Conservation (phyloP, 2,329 filamentous ascomycete species). For the Cytospora piceae region DNA sequence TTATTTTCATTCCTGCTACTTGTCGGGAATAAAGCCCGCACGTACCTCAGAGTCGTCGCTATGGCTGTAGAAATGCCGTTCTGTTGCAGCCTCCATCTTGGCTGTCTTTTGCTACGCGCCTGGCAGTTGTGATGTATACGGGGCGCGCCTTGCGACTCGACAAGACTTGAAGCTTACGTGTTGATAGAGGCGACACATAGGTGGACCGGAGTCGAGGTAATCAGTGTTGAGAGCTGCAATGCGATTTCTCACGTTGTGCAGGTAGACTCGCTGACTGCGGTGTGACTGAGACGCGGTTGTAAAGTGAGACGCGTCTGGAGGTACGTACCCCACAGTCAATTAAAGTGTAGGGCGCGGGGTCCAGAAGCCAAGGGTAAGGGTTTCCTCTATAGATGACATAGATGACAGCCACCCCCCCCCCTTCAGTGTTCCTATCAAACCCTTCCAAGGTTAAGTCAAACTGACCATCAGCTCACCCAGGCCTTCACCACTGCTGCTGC, state of each 20-base stretch:
- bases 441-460: too few species aligned
- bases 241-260: not conserved
- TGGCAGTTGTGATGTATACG: not conserved
- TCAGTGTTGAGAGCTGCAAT: not conserved
- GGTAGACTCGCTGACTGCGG: not conserved
- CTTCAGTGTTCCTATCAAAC: too few species aligned
- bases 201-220: not conserved
- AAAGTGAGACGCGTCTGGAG: not conserved
- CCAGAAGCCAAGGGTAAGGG: not conserved
- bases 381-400: not conserved
- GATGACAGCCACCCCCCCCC: too few species aligned
- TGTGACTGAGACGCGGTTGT: not conserved
- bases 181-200: not conserved
- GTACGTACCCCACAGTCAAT: not conserved
- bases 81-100: constrained; percentile 51
- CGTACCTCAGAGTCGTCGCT: constrained; percentile 41
- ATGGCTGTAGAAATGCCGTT: constrained; percentile 56
- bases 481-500: constrained; percentile 23
- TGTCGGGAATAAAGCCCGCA: not conserved
- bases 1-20: not conserved
- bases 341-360: not conserved
- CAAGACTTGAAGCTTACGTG: not conserved
- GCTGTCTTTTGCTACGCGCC: not conserved
- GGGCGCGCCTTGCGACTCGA: not conserved
- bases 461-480: constrained; percentile 11